A percentile compares a stretch with the other conserved stretches of the same genome.
Conservation (phyloP, 768 basidiomycete genomes). For the Mycena maculata region DNA sequence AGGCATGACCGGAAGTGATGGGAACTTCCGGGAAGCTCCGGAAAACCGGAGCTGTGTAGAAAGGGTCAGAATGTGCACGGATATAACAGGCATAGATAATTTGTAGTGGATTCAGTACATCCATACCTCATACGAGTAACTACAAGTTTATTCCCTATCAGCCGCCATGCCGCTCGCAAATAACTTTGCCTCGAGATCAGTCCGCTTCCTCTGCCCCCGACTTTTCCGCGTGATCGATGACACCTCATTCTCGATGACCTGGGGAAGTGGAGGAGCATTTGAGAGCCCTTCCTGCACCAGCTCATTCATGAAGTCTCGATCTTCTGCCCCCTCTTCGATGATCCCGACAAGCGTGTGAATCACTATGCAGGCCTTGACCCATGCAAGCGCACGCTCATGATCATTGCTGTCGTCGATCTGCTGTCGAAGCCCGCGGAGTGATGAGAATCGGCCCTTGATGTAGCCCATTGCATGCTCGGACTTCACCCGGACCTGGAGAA, state of each 20-base stretch:
- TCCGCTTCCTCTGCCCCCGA: conserved; percentile 13
- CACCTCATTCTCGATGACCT: neutral
- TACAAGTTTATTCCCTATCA: conserved; percentile 1
- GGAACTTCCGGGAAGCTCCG: no score
- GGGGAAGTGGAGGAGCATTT: neutral
- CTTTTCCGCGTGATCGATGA: neutral
- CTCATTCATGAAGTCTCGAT: conserved; percentile 7
- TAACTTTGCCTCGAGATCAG: neutral
- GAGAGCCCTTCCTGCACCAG: neutral
- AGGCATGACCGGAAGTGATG: no score
- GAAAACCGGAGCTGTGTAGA: no score
- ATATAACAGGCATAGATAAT: neutral
- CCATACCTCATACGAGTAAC: conserved; percentile 10
- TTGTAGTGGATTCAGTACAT: conserved; percentile 24
- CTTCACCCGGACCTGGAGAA: conserved; percentile 37
- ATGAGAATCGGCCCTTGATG: conserved; percentile 42
- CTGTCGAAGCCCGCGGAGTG: conserved; percentile 38
- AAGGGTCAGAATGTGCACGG: no score
- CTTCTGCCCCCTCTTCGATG: conserved; percentile 1
- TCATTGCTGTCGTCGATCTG: conserved; percentile 39
- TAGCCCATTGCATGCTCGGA: conserved; percentile 43
- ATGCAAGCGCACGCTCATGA: conserved; percentile 19
- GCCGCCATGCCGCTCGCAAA: conserved; percentile 18
- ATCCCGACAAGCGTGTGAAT: conserved; percentile 21
- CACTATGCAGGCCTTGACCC: conserved; percentile 17